phyloP scores from a whole-genome alignment of 1,284 basidiomycete genomes.

The Moesziomyces aphidis region DNA sequence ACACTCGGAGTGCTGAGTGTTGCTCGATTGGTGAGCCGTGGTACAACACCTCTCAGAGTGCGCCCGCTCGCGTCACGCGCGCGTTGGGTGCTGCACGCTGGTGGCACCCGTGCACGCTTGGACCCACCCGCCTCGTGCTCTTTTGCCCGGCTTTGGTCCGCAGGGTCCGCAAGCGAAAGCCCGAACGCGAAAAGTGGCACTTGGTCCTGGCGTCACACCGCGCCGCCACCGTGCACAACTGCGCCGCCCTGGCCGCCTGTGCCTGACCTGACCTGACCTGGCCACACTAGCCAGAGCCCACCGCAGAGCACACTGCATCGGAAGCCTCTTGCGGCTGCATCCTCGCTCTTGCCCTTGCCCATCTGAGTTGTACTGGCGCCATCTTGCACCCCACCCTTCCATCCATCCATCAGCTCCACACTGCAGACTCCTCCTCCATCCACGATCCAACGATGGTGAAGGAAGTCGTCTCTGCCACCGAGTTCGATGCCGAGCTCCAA shows the following conservation, averaged over 20 bases:
- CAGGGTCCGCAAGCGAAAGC: background rate
- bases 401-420: background rate
- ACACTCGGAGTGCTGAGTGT: background rate
- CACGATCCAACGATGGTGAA: conserved; percentile 39
- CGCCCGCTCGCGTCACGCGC: background rate
- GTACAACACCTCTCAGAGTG: background rate
- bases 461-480: conserved; percentile 35
- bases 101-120: background rate
- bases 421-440: background rate
- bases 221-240: too few species aligned
- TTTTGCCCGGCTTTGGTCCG: background rate
- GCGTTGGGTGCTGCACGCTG: background rate
- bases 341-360: background rate
- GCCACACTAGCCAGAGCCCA: background rate
- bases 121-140: too few species aligned
- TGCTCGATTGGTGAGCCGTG: background rate
- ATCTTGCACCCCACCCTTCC: background rate
- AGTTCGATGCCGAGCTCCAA: conserved; percentile 44
- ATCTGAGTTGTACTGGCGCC: background rate
- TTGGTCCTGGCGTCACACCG: background rate
- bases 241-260: too few species aligned
- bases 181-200: background rate
- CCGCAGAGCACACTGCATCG: too few species aligned
- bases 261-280: background rate
- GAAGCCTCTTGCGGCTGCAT: background rate